These are phyloP conservation scores for Exophiala sp. DNA, from an alignment of 2,329 filamentous ascomycete genomes.

Conservation along the genomic window DNA sequence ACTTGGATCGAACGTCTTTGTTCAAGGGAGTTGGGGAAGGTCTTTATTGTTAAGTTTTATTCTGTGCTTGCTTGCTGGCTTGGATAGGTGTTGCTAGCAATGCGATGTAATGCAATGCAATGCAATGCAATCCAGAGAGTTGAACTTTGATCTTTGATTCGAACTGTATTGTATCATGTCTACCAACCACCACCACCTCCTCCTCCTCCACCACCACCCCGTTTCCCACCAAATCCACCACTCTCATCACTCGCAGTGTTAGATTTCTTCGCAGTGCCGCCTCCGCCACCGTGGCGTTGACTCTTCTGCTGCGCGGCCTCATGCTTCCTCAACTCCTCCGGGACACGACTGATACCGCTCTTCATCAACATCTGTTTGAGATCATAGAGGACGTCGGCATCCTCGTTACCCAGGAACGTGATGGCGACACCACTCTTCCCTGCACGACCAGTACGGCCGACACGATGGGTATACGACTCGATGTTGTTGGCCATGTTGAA, in stretches of 20 bases:
- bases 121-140: no score
- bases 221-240: conserved; percentile 24
- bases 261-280: conserved; percentile 36
- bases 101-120: no score
- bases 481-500: conserved; percentile 97
- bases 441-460: conserved; percentile 93
- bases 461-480: conserved; percentile 92
- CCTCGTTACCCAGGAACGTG: conserved; percentile 88
- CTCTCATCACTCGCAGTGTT: conserved; percentile 19
- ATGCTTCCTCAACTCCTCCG: conserved; percentile 83
- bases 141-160: no score
- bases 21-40: no score
- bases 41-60: no score
- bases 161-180: neutral
- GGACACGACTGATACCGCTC: conserved; percentile 78
- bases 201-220: conserved; percentile 10
- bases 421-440: conserved; percentile 95
- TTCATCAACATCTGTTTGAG: conserved; percentile 93
- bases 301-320: conserved; percentile 86
- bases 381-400: conserved; percentile 81
- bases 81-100: no score
- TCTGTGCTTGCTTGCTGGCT: no score
- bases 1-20: no score
- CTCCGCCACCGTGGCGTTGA: conserved; percentile 36
- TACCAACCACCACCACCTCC: conserved; percentile 3